Percentiles rank a stretch among this genome's conserved stretches.
phyloP scores from a whole-genome alignment of 1,284 basidiomycete species.

The Athelia psychrophila region DNA sequence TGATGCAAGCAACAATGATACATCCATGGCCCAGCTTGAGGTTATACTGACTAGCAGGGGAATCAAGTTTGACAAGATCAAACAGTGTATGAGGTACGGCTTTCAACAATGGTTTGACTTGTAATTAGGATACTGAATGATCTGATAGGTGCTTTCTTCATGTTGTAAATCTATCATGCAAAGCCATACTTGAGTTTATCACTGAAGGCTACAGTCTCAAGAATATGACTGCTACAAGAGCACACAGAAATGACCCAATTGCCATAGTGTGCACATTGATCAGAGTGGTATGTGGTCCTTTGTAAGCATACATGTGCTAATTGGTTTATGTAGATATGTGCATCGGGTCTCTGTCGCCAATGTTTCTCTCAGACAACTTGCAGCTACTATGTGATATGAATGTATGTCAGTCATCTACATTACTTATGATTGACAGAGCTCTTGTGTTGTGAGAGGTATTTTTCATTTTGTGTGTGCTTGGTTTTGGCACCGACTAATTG shows the following conservation, averaged over 20 bases:
- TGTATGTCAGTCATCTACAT: constrained; percentile 16
- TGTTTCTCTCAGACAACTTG: constrained; percentile 4
- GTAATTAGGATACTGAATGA: too few relatives aligned
- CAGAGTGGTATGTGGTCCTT: neutral
- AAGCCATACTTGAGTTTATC: too few relatives aligned
- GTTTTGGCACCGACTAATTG: too few relatives aligned
- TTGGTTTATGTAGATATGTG: constrained; percentile 1
- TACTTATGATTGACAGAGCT: constrained; percentile 15
- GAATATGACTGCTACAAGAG: neutral
- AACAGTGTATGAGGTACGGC: too few relatives aligned
- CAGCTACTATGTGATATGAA: constrained; percentile 16
- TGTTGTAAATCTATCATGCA: too few relatives aligned
- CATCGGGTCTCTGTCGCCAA: constrained; percentile 1
- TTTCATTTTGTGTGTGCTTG: too few relatives aligned
- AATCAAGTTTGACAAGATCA: too few relatives aligned
- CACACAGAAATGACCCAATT: neutral
- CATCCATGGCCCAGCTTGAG: constrained; percentile 1
- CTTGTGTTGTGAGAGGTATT: constrained; percentile 1
- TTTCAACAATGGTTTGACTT: too few relatives aligned
- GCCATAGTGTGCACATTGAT: neutral
- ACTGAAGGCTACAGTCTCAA: too few relatives aligned
- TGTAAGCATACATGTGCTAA: too few relatives aligned
- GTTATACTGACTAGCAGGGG: too few relatives aligned
- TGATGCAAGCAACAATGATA: constrained; percentile 15
- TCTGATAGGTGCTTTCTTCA: too few relatives aligned